Percentiles rank a stretch among this genome's conserved stretches.
phyloP scores from a whole-genome alignment of 768 basidiomycete species.

The Tulasnella sp. region DNA sequence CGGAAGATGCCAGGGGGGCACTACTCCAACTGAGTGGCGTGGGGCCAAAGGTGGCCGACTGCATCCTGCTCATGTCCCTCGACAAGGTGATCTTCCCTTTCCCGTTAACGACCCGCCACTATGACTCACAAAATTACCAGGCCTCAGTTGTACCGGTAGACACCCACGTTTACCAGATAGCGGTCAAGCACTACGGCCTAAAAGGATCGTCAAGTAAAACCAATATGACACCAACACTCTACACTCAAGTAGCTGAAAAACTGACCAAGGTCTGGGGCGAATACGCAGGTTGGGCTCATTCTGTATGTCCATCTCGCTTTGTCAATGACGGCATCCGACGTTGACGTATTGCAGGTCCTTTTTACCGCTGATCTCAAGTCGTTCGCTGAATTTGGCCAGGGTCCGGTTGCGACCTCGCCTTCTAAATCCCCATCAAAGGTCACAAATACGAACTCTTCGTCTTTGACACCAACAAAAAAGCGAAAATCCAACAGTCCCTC shows the following conservation, averaged over 20 bases:
- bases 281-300: constrained; percentile 85
- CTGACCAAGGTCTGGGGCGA: constrained; percentile 62
- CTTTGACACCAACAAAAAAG: background rate
- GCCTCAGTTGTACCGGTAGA: constrained; percentile 73
- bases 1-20: constrained; percentile 53
- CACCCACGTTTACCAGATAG: constrained; percentile 89
- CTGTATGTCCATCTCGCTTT: constrained; percentile 33
- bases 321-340: background rate
- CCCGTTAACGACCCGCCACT: constrained; percentile 10
- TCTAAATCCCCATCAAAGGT: background rate
- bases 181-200: constrained; percentile 62
- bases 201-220: constrained; percentile 28
- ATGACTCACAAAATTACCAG: background rate
- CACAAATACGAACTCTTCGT: no score
- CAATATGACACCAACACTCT: constrained; percentile 60
- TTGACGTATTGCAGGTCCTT: constrained; percentile 37
- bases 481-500: background rate
- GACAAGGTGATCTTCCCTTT: constrained; percentile 53
- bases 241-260: constrained; percentile 54
- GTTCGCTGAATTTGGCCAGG: constrained; percentile 48
- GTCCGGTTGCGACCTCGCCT: constrained; percentile 21
- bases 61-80: constrained; percentile 81
- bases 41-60: constrained; percentile 94
- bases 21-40: constrained; percentile 80
- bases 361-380: constrained; percentile 64